Base-by-base conservation (phyloP, 2,329 filamentous ascomycete species). In the Gremmenia infestans region DNA sequence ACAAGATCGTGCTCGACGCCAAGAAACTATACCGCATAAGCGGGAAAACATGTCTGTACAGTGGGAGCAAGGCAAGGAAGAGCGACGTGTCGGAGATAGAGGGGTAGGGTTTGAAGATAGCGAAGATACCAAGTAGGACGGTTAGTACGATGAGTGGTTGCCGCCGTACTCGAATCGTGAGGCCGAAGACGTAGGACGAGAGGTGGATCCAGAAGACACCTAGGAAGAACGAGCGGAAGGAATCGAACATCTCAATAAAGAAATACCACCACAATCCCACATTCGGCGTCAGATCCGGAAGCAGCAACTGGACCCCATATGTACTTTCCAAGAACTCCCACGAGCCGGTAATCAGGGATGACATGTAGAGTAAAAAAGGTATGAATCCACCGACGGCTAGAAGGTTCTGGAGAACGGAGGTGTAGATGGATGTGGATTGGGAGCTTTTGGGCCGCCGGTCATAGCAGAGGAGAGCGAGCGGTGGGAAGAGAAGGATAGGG, bases 201-300 rank as follows among this genome's bases (percentile, higher is more conserved):
- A 97, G 83, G 70, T 99, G 94, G 58, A 99, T 81, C 91, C 95
- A 97, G 76, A 99, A 99, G 49, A 99, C 92, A 53, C 89, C 94
- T 3, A 99, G 82, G 79, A 97, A 99, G 78, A 99, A 99, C 65
- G 88, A 87, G 40, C 94, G 83, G 80, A 99, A 99, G 1, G 92
- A 93, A 74, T 99, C 94, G 71, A 99, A 99, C 85, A 99, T 99
- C 71, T 99, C 93, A 64, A 95, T 96, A 70, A 99, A 97, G 75
- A 99, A 99, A 74, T 99, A 99, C 94, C 94, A 99, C 94, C 94
- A 99, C 1, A 99, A 79, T 1, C 94, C 94, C 32, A 95, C 88
- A 63, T 97, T 99, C 12, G 94, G 94, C 0, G 93, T 95, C 42
- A 99, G 79, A 69, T 99, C 94, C 8, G 91, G 90, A 2, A 99